Conservation (phyloP, 2,329 filamentous ascomycete genomes). For the Fusarium sp. region DNA sequence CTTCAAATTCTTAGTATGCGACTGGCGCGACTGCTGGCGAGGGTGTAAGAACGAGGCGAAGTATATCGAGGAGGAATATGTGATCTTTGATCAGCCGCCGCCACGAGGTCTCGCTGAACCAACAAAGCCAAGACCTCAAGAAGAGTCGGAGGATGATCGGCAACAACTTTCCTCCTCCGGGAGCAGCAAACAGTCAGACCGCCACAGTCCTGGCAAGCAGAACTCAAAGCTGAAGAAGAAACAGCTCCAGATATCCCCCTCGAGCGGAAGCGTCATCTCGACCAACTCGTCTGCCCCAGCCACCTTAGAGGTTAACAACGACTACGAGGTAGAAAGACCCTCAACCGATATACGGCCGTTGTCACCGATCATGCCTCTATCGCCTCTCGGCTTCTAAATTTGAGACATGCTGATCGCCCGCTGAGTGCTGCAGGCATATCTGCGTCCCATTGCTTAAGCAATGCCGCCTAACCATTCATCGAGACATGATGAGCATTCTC, state of each 20-base stretch:
- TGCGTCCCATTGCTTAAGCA: slow-evolving; percentile 11
- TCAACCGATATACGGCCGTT: slow-evolving; percentile 66
- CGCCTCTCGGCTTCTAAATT: slow-evolving; percentile 68
- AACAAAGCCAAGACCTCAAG: slow-evolving; percentile 47
- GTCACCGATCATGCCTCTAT: slow-evolving; percentile 75
- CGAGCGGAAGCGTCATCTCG: slow-evolving; percentile 60
- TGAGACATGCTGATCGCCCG: slow-evolving; percentile 16
- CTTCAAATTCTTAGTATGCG: slow-evolving; percentile 93
- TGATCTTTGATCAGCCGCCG: slow-evolving; percentile 68
- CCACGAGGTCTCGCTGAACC: slow-evolving; percentile 62
- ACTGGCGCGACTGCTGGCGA: slow-evolving; percentile 98
- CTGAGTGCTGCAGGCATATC: slow-evolving; percentile 12
- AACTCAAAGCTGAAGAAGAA: slow-evolving; percentile 58
- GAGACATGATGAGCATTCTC: neutral
- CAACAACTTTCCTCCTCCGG: slow-evolving; percentile 69
- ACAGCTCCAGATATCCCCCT: slow-evolving; percentile 55
- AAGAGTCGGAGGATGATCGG: slow-evolving; percentile 42
- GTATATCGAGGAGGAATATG: slow-evolving; percentile 78
- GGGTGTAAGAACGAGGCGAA: slow-evolving; percentile 91
- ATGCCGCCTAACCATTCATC: neutral
- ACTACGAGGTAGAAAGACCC: slow-evolving; percentile 46
- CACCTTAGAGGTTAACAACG: slow-evolving; percentile 60
- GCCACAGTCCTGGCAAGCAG: slow-evolving; percentile 41
- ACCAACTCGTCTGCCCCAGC: slow-evolving; percentile 59
- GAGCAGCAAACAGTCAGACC: slow-evolving; percentile 66